Conservation (phyloP, 1,284 basidiomycete species). For the Moesziomyces parantarcticus region DNA sequence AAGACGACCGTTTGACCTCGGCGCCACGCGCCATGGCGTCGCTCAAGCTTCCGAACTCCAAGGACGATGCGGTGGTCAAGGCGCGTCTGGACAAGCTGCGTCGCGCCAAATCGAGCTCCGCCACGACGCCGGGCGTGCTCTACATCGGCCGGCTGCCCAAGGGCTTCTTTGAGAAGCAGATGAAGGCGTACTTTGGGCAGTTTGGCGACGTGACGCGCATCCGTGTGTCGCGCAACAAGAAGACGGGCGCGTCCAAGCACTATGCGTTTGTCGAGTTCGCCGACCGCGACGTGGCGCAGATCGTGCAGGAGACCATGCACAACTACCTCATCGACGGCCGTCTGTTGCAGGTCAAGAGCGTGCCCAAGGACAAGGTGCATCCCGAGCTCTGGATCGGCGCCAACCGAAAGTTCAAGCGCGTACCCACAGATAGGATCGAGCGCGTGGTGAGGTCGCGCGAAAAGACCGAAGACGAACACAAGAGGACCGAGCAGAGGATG, state of each 20-base stretch:
- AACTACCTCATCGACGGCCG: constrained; percentile 96
- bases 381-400: constrained; percentile 96
- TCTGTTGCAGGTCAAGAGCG: constrained; percentile 82
- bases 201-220: constrained; percentile 91
- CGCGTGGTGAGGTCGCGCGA: constrained; percentile 78
- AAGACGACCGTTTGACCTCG: constrained; percentile 45
- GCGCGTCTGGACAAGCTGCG: constrained; percentile 57
- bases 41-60: constrained; percentile 61
- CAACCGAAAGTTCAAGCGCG: constrained; percentile 84
- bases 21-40: constrained; percentile 28
- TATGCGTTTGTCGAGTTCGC: constrained; percentile 97
- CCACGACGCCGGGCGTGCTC: constrained; percentile 77
- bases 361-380: constrained; percentile 86
- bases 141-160: constrained; percentile 92
- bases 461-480: constrained; percentile 79
- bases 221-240: constrained; percentile 91
- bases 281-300: constrained; percentile 86
- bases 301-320: constrained; percentile 98
- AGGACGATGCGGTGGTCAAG: constrained; percentile 59
- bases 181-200: constrained; percentile 91
- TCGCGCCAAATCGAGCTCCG: constrained; percentile 27
- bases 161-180: constrained; percentile 95
- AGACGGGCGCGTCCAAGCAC: constrained; percentile 95
- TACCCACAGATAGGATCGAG: constrained; percentile 80
- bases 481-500: constrained; percentile 77